These are phyloP conservation scores for Exophiala xenobiotica DNA, from an alignment of 2,329 filamentous ascomycete genomes.

Conservation along the genomic window DNA sequence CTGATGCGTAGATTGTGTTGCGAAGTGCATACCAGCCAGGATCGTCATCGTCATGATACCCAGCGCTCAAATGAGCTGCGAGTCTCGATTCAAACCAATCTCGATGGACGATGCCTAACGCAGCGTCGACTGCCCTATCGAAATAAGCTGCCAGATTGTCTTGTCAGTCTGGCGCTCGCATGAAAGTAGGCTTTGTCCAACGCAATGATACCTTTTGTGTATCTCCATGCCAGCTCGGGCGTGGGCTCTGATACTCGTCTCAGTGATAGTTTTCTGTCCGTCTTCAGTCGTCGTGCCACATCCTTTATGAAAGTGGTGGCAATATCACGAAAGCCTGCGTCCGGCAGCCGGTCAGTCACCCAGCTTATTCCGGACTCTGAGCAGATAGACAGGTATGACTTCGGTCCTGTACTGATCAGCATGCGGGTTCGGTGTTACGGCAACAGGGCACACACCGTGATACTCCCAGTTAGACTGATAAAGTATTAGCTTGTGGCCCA, in stretches of 20 bases:
- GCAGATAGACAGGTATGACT: conserved; percentile 3
- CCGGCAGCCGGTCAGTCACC: neutral
- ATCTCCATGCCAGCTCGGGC: conserved; percentile 18
- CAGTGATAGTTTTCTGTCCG: neutral
- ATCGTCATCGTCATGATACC: neutral
- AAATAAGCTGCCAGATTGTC: conserved; percentile 6
- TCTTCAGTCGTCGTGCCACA: conserved; percentile 1
- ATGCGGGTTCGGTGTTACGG: neutral
- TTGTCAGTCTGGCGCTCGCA: no score
- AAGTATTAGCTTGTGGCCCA: no score
- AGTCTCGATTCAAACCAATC: conserved; percentile 7
- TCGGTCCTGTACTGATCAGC: conserved; percentile 4
- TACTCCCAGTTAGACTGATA: no score
- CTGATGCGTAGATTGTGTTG: conserved; percentile 7
- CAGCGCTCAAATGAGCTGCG: neutral
- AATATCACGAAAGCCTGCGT: neutral
- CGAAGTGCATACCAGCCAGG: conserved; percentile 7
- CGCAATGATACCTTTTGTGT: no score
- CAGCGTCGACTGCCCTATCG: conserved; percentile 2
- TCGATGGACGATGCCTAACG: conserved; percentile 3
- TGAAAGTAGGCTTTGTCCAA: no score
- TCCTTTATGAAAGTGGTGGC: neutral
- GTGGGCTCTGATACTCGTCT: conserved; percentile 8
- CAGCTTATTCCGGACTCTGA: conserved; percentile 4
- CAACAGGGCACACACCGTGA: neutral